Percentiles rank a stretch among this genome's conserved stretches.
phyloP scores from a whole-genome alignment of 2,329 filamentous ascomycete genomes.

The Madurella mycetomatis region DNA sequence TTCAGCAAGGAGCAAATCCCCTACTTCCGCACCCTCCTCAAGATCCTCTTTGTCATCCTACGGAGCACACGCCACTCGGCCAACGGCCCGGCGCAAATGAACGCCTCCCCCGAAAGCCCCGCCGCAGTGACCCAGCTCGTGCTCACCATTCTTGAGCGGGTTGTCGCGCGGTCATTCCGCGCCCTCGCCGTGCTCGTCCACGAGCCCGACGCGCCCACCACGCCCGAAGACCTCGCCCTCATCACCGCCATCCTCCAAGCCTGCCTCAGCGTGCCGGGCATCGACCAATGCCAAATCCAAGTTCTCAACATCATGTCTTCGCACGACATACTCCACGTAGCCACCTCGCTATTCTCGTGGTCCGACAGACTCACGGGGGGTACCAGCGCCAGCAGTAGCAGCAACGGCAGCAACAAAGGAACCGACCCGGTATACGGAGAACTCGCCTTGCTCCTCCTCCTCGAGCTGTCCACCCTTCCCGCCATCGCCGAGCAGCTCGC shows the following conservation, averaged over 20 bases:
- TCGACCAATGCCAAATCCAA: constrained; percentile 66
- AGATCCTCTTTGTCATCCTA: constrained; percentile 78
- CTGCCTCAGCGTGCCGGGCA: constrained; percentile 71
- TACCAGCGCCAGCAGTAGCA: neutral
- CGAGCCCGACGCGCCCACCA: constrained; percentile 59
- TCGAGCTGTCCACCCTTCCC: constrained; percentile 79
- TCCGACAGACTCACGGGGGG: constrained; percentile 67
- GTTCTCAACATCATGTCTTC: constrained; percentile 66
- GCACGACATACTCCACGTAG: constrained; percentile 73
- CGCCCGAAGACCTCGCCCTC: constrained; percentile 78
- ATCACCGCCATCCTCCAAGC: constrained; percentile 85
- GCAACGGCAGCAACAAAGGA: constrained; percentile 44
- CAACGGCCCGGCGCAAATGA: constrained; percentile 31
- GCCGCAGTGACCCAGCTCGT: constrained; percentile 56
- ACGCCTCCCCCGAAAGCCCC: constrained; percentile 31
- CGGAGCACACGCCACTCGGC: constrained; percentile 53
- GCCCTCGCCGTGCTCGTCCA: constrained; percentile 78
- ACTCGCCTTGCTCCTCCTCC: constrained; percentile 80
- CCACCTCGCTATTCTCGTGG: constrained; percentile 89
- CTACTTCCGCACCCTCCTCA: constrained; percentile 80
- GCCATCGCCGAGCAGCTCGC: constrained; percentile 84
- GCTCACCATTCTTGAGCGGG: constrained; percentile 72
- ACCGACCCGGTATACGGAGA: constrained; percentile 89
- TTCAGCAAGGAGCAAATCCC: constrained; percentile 49
- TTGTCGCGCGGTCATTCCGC: constrained; percentile 78